Conservation (phyloP, 2,329 filamentous ascomycete species). For the Penicillium sp. region DNA sequence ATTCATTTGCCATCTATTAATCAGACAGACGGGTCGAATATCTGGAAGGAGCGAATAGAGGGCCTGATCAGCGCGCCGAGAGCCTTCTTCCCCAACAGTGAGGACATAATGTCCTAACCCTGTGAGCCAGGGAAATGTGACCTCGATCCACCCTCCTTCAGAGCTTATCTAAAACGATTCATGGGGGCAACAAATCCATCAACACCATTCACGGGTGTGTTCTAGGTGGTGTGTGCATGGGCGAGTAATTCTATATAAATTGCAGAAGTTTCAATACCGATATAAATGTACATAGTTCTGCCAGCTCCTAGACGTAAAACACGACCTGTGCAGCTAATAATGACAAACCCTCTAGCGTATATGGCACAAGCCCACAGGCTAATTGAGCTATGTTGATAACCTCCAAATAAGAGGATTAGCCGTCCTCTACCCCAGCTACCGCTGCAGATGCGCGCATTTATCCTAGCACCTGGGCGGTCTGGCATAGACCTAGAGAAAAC, state of each 20-base stretch:
- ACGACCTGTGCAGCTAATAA: neutral
- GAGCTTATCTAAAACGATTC: no score
- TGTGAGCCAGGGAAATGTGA: no score
- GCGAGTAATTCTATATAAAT: neutral
- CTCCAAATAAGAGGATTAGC: neutral
- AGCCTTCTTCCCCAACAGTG: no score
- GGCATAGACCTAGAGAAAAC: neutral
- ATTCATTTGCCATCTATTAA: no score
- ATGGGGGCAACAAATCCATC: neutral
- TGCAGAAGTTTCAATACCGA: neutral
- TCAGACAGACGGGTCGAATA: conserved; percentile 4
- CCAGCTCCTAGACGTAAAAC: neutral
- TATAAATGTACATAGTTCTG: neutral
- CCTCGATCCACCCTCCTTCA: no score
- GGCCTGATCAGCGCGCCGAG: conserved; percentile 50
- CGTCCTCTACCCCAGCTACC: neutral
- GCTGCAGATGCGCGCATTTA: neutral
- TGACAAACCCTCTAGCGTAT: neutral
- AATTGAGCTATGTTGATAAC: neutral
- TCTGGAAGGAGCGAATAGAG: conserved; percentile 54
- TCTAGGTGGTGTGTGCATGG: neutral
- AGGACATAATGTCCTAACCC: no score
- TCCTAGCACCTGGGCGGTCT: neutral
- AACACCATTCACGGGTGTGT: no score
- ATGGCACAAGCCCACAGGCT: neutral